Evolutionary conservation across 1,284 basidiomycete genomes (phyloP).

Genomic region (Kwoniella shivajii): DNA sequence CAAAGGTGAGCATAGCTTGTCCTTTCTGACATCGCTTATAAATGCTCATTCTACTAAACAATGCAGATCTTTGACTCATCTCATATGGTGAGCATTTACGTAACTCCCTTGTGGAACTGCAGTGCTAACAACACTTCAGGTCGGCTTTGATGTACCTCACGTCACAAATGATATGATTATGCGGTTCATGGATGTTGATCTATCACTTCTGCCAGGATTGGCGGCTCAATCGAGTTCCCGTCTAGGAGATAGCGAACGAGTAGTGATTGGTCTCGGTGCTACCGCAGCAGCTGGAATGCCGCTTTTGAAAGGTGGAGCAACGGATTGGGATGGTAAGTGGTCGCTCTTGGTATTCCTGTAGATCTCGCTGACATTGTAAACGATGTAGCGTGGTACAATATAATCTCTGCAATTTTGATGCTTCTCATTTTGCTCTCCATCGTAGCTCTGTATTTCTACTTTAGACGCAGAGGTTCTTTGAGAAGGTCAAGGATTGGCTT

Average conservation of each 20-base stretch:
- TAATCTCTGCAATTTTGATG: slow-evolving; percentile 80
- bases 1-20: slow-evolving; percentile 76
- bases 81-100: slow-evolving; percentile 72
- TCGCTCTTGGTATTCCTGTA: background rate
- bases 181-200: slow-evolving; percentile 89
- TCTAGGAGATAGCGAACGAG: slow-evolving; percentile 48
- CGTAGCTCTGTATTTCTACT: slow-evolving; percentile 59
- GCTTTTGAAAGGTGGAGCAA: slow-evolving; percentile 67
- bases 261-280: slow-evolving; percentile 35
- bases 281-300: slow-evolving; percentile 51
- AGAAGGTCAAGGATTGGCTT: slow-evolving; percentile 33
- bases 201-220: slow-evolving; percentile 73
- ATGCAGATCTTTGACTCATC: slow-evolving; percentile 69
- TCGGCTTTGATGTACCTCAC: slow-evolving; percentile 84
- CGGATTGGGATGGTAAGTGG: slow-evolving; percentile 77
- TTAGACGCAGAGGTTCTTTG: slow-evolving; percentile 44
- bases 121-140: too few species aligned
- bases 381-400: slow-evolving; percentile 81
- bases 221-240: slow-evolving; percentile 59
- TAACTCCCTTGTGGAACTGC: background rate
- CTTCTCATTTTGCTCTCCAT: slow-evolving; percentile 70
- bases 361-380: background rate
- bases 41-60: too few species aligned
- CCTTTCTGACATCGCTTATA: too few species aligned
- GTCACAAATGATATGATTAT: slow-evolving; percentile 97